Conservation (phyloP, 768 basidiomycete species). For the Podaxis sp. region DNA sequence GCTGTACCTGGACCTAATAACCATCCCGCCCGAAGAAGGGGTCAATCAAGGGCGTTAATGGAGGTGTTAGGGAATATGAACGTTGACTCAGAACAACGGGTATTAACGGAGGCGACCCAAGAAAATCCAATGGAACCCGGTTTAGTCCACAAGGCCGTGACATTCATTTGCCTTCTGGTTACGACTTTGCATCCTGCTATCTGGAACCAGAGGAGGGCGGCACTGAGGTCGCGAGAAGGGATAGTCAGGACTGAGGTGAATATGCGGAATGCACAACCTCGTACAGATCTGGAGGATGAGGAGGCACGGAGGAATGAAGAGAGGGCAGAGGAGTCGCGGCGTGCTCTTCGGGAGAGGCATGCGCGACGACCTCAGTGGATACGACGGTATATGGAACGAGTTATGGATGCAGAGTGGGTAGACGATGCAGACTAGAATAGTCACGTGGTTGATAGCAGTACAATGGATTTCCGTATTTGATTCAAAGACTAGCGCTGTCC, state of each 20-base stretch:
- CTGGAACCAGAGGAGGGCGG: slow-evolving; percentile 64
- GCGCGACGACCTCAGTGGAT: slow-evolving; percentile 60
- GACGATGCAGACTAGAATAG: slow-evolving; percentile 54
- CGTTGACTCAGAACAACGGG: slow-evolving; percentile 51
- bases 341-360: slow-evolving; percentile 47
- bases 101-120: slow-evolving; percentile 34
- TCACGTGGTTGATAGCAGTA: slow-evolving; percentile 21
- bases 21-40: slow-evolving; percentile 24
- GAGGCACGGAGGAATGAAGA: slow-evolving; percentile 24
- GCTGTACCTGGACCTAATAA: slow-evolving; percentile 20
- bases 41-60: slow-evolving; percentile 35
- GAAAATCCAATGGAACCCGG: slow-evolving; percentile 40
- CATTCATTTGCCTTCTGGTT: slow-evolving; percentile 56
- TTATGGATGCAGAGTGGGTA: slow-evolving; percentile 63
- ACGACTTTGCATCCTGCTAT: slow-evolving; percentile 71
- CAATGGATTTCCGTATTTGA: slow-evolving; percentile 13
- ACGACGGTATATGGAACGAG: slow-evolving; percentile 60
- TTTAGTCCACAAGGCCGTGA: slow-evolving; percentile 45
- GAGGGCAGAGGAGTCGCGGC: slow-evolving; percentile 35
- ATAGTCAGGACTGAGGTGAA: slow-evolving; percentile 65
- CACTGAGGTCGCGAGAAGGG: slow-evolving; percentile 62
- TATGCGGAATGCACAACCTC: slow-evolving; percentile 31
- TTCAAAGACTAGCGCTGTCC: not conserved
- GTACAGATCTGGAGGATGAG: slow-evolving; percentile 17
- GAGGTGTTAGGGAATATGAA: slow-evolving; percentile 58